Evolutionary conservation across 257 asterid genomes (phyloP), one percentile per base, ranked within the genome.

Genomic region (Nicotiana noctiflora): DNA sequence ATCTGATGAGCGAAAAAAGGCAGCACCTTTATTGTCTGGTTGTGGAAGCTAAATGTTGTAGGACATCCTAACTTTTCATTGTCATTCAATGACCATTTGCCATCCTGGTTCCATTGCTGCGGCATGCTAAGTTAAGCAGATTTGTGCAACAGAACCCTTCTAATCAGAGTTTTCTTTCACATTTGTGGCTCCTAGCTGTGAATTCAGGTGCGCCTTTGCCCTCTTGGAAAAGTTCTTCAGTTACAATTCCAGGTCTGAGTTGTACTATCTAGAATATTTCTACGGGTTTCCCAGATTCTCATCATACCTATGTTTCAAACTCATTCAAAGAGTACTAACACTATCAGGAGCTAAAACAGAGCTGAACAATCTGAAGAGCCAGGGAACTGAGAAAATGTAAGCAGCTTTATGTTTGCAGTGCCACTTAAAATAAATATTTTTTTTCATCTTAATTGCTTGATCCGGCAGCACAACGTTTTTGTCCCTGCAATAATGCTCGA

Each of bases 301-400:
- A 74, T 87, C 81, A 67, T 85, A 85, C 57, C 79, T 85, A 2
- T 66, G 80, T 74, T 77, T 84, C 9, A 32, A 32, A 32, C 37
- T 32, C 37, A 32, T 32, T 32, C 37, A 88, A 63, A 4, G 87
- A 66, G 82, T 85, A 90, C 14, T 82, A 87, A 85, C 88, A 60
- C 88, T 88, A 76, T 89, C 91, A 2, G 93, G 92, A 7, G 91
- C 92, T 2, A 92, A 46, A 91, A 84, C 51, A 91, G 85, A 65
- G 78, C 77, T 61, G 75, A 61, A 85, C 95, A 90, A 75, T 83
- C 83, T 53, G 57, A 81, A 15, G 80, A 86, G 23, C 86, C 86
- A n/a, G 84, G 80, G 11, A 81, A 79, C 81, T 89, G 62, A 49
- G 86, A 76, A 84, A 91, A 91, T 44, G 91, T 88, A 56, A 91